A percentile compares a stretch with the other conserved stretches of the same genome.
Evolutionary conservation across 495 filamentous ascomycete genomes (phyloP).

Genomic region (Penicillium bialowiezense): DNA sequence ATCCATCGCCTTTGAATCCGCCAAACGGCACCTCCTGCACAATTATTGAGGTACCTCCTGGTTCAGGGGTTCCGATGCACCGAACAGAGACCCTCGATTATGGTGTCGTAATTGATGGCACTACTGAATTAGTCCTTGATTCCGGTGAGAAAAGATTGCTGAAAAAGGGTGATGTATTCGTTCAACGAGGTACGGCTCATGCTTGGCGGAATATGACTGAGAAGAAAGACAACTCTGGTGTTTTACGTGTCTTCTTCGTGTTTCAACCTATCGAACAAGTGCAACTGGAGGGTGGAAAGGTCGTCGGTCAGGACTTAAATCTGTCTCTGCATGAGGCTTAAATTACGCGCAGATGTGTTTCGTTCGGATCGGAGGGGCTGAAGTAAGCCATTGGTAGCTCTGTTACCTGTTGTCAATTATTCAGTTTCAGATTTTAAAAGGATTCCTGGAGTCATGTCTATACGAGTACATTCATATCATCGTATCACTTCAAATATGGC

Average conservation of each 20-base stretch:
- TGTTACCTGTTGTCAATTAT: not conserved
- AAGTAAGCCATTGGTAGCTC: not conserved
- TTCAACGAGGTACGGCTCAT: constrained; percentile 68
- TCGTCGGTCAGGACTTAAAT: constrained; percentile 19
- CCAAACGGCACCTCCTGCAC: constrained; percentile 23
- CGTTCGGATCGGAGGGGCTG: not conserved
- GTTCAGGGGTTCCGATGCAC: constrained; percentile 45
- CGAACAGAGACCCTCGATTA: constrained; percentile 64
- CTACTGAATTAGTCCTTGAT: constrained; percentile 63
- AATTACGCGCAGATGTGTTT: constrained; percentile 2
- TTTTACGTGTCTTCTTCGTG: constrained; percentile 21
- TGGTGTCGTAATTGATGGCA: constrained; percentile 63
- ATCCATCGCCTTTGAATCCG: constrained; percentile 21
- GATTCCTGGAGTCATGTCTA: not conserved
- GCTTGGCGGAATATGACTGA: constrained; percentile 53
- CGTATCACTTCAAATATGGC: too few relatives aligned
- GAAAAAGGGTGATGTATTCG: constrained; percentile 59
- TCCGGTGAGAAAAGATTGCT: constrained; percentile 52
- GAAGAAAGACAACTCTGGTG: constrained; percentile 14
- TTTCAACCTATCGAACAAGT: constrained; percentile 23
- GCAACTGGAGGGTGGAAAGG: constrained; percentile 15
- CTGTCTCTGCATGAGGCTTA: constrained; percentile 16
- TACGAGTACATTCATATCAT: not conserved
- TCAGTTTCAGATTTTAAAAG: not conserved
- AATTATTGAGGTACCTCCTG: constrained; percentile 26